phyloP scores from a whole-genome alignment of 495 filamentous ascomycete genomes.

The Penicillium malachiteum region DNA sequence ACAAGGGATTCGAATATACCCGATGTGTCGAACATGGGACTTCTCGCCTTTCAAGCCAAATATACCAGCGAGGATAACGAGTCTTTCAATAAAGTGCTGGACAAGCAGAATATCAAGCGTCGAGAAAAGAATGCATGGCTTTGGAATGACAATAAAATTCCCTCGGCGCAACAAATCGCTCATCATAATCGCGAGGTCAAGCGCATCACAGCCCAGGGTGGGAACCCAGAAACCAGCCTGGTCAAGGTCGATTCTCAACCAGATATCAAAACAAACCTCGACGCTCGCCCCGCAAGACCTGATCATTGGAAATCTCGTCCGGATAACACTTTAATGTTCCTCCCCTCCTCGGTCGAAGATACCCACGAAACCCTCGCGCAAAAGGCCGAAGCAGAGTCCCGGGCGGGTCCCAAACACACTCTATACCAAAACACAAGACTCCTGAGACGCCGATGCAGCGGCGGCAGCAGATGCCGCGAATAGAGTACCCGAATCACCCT shows the following conservation, averaged over 20 bases:
- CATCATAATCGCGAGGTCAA: conserved; percentile 67
- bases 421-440: conserved; percentile 82
- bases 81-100: conserved; percentile 86
- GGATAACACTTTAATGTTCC: conserved; percentile 87
- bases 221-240: conserved; percentile 43
- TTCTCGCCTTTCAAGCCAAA: conserved; percentile 82
- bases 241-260: conserved; percentile 28
- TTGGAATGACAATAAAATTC: conserved; percentile 85
- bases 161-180: conserved; percentile 80
- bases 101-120: conserved; percentile 83
- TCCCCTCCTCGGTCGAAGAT: conserved; percentile 67
- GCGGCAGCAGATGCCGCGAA: conserved; percentile 30
- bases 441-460: conserved; percentile 25
- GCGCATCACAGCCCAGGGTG: conserved; percentile 51
- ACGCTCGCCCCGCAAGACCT: conserved; percentile 73
- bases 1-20: conserved; percentile 48
- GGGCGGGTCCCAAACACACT: conserved; percentile 73
- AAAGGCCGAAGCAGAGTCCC: conserved; percentile 65
- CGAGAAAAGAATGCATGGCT: conserved; percentile 84
- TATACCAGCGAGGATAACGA: conserved; percentile 98
- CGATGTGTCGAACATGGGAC: conserved; percentile 73
- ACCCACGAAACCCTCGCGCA: conserved; percentile 62
- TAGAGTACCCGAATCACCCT: conserved; percentile 67
- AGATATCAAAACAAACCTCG: conserved; percentile 57
- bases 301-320: conserved; percentile 73